Evolutionary conservation across 306 rosid genomes (phyloP).

Genomic region (Notholithocarpus densiflorus): DNA sequence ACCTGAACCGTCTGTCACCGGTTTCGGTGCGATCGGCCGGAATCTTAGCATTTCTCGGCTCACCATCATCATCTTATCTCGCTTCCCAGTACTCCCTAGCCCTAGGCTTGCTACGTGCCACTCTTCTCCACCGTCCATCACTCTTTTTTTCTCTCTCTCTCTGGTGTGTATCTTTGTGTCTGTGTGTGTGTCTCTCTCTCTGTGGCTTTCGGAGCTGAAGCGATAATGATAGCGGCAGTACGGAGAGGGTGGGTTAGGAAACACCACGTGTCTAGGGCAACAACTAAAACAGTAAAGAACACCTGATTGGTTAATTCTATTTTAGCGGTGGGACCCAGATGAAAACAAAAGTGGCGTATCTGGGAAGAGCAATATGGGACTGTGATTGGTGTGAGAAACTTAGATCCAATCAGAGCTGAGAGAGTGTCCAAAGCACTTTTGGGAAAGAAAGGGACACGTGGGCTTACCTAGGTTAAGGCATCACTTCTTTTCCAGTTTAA

Average conservation of each 20-base stretch:
- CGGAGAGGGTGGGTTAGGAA: conserved; percentile 48
- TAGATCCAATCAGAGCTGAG: conserved; percentile 24
- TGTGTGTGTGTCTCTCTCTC: background rate
- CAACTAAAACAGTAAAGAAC: conserved; percentile 10
- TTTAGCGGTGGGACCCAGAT: background rate
- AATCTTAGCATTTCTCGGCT: conserved; percentile 54
- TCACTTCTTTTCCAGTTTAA: conserved; percentile 45
- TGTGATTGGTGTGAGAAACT: conserved; percentile 36
- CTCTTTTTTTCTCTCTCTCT: background rate
- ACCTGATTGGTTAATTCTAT: conserved; percentile 34
- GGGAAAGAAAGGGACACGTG: conserved; percentile 45
- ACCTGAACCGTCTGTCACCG: conserved; percentile 20
- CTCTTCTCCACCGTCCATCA: conserved; percentile 46
- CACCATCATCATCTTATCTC: conserved; percentile 27
- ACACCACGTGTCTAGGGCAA: conserved; percentile 76
- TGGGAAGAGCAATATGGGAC: conserved; percentile 12
- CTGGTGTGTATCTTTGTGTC: background rate
- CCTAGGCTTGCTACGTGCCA: conserved; percentile 33
- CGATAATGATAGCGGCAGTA: conserved; percentile 61
- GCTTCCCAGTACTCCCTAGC: background rate
- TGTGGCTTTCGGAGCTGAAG: conserved; percentile 36
- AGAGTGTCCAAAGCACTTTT: conserved; percentile 28
- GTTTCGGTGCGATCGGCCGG: conserved; percentile 80
- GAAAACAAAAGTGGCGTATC: conserved; percentile 40
- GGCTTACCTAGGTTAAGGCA: conserved; percentile 36